Base-by-base conservation (phyloP, 257 asterid species). In the Solanum lignicaule region DNA sequence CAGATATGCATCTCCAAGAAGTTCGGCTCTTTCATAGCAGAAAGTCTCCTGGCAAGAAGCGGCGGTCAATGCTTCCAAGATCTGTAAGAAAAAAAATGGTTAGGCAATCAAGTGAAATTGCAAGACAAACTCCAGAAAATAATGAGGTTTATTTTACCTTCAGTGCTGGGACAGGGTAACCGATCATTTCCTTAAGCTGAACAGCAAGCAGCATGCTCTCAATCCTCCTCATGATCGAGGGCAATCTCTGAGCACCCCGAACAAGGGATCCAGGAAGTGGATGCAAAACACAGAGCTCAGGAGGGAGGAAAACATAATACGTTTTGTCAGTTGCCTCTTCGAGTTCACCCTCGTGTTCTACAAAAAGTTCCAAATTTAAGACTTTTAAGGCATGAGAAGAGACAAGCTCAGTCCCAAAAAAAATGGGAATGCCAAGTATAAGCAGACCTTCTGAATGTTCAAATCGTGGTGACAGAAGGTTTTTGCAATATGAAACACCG, bases 401-500 rank as follows among this genome's bases (percentile, higher is more conserved):
- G 58, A 82, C 87, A 18, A 87, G 79, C 72, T 86, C 79, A 89
- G 85, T 85, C 69, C 21, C 3, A 2, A 4, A 32, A 89, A 78
- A 88, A 38, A 82, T 38, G 39, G 82, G 79, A 31, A 62, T 69
- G n/a, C 86, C 75, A 81, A 72, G 71, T 78, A 74, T 23, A 81
- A 71, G 48, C 93, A 78, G 91, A 93, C 99, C 96, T 87, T 94
- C 99, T 82, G 96, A 93, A 91, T 95, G 98, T 90, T 97, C 99
- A 88, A 95, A 97, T 84, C 99, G 92, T 48, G 99, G 99, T 39
- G 98, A 96, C 83, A 97, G 92, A 88, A 97, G 97, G 92, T 96
- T 96, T 92, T 96, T 97, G 98, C 99, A 96, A 88, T 97, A 97
- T 39, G 99, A 96, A 90, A 97, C 99, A 90, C 99, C 99, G 13